Conservation (phyloP, 768 basidiomycete species). For the Kwoniella heveanensis region DNA sequence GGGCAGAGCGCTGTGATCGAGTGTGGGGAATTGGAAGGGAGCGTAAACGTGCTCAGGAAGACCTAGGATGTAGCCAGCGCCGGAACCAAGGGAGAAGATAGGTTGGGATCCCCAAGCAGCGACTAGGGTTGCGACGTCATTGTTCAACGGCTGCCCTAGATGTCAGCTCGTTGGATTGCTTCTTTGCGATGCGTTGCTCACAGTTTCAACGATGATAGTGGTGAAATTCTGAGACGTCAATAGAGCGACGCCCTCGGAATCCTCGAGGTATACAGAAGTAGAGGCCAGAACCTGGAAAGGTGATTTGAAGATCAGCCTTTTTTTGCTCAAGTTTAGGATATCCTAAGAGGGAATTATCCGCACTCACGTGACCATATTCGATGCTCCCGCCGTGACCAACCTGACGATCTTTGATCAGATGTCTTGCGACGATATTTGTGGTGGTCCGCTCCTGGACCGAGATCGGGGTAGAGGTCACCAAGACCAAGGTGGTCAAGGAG, state of each 20-base stretch:
- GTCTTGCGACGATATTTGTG: slow-evolving; percentile 5
- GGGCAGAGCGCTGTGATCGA: slow-evolving; percentile 5
- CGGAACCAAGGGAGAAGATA: slow-evolving; percentile 14
- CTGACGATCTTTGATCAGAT: slow-evolving; percentile 17
- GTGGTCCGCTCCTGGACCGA: neutral
- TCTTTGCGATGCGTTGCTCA: neutral
- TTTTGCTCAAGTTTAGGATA: no score
- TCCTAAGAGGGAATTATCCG: no score
- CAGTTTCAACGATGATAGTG: slow-evolving; percentile 16
- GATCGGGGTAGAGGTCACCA: neutral
- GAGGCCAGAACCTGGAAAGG: slow-evolving; percentile 11
- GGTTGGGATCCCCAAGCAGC: slow-evolving; percentile 23
- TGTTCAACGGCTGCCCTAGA: slow-evolving; percentile 5
- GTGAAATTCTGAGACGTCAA: slow-evolving; percentile 12
- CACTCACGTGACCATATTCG: slow-evolving; percentile 12
- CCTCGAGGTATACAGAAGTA: slow-evolving; percentile 13
- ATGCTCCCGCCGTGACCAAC: slow-evolving; percentile 8
- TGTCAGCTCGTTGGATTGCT: neutral
- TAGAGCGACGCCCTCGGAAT: slow-evolving; percentile 7
- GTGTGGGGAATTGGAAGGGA: neutral
- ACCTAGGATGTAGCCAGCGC: slow-evolving; percentile 16
- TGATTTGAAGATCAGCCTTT: neutral
- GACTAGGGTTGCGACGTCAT: slow-evolving; percentile 7
- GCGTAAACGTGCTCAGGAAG: slow-evolving; percentile 3
- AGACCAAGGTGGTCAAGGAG: neutral